Percentiles rank a stretch among this genome's conserved stretches.
Conservation (phyloP, 2,329 filamentous ascomycete species). For the Daldinia eschscholtzii region DNA sequence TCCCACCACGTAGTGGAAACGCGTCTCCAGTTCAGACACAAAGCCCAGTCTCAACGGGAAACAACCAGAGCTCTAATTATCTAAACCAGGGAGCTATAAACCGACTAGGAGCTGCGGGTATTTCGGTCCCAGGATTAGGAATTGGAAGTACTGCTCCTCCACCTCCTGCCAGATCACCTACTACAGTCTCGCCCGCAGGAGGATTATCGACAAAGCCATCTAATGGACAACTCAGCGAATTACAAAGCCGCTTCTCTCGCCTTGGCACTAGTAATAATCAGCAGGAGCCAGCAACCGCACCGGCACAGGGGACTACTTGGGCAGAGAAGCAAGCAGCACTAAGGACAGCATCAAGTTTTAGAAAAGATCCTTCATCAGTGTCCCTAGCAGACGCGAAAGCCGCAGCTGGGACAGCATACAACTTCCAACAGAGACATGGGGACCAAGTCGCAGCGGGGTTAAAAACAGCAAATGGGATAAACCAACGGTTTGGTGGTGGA, state of each 20-base stretch:
- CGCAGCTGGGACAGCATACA: conserved; percentile 72
- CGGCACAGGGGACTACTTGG: conserved; percentile 69
- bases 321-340: conserved; percentile 74
- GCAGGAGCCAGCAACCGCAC: conserved; percentile 48
- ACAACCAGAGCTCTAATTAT: conserved; percentile 46
- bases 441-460: conserved; percentile 74
- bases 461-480: conserved; percentile 67
- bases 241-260: conserved; percentile 76
- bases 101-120: conserved; percentile 78
- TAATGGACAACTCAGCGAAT: conserved; percentile 67
- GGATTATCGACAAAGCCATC: conserved; percentile 30
- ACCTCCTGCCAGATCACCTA: conserved; percentile 47
- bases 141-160: conserved; percentile 64
- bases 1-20: conserved; percentile 73
- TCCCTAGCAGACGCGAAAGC: conserved; percentile 69
- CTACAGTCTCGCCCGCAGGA: conserved; percentile 44
- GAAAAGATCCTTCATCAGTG: conserved; percentile 71
- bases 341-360: conserved; percentile 69
- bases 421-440: conserved; percentile 77
- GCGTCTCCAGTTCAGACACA: conserved; percentile 59
- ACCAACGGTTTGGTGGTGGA: conserved; percentile 64
- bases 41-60: conserved; percentile 43
- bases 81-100: conserved; percentile 70
- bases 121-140: conserved; percentile 82
- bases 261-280: conserved; percentile 55